A percentile compares a stretch with the other conserved stretches of the same genome.
phyloP scores from a whole-genome alignment of 768 basidiomycete species.

The Amanita rimosa region DNA sequence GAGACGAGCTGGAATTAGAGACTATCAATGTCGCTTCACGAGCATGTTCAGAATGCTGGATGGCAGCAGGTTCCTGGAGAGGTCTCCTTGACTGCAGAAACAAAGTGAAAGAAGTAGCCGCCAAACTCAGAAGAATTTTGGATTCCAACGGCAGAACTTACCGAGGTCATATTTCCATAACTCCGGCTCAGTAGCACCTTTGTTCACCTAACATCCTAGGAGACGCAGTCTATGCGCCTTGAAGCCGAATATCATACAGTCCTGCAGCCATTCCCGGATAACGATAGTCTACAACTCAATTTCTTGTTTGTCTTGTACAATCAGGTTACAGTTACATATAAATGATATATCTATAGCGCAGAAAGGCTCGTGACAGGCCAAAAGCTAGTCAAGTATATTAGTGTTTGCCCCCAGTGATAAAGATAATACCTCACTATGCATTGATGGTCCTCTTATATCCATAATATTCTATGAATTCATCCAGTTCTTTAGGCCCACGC shows the following conservation, averaged over 20 bases:
- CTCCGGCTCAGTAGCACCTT: background rate
- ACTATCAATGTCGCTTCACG: slow-evolving; percentile 62
- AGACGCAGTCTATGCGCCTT: slow-evolving; percentile 27
- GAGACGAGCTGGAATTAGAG: slow-evolving; percentile 62
- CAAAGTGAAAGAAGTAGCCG: slow-evolving; percentile 49
- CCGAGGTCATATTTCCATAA: slow-evolving; percentile 18
- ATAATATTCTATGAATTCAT: slow-evolving; percentile 60
- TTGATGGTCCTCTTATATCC: slow-evolving; percentile 62
- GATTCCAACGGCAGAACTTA: slow-evolving; percentile 47
- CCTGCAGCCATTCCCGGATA: too few species aligned
- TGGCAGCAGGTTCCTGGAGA: slow-evolving; percentile 54
- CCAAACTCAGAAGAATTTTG: slow-evolving; percentile 44
- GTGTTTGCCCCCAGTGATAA: background rate
- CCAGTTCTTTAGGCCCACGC: slow-evolving; percentile 83
- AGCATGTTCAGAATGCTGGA: slow-evolving; percentile 77
- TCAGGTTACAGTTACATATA: background rate
- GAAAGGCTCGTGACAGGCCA: slow-evolving; percentile 70
- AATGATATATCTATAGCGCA: background rate
- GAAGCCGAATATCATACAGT: slow-evolving; percentile 4
- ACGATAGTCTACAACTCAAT: background rate
- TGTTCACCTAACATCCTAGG: slow-evolving; percentile 15
- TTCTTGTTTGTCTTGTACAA: background rate
- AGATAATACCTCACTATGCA: slow-evolving; percentile 55
- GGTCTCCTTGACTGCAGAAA: slow-evolving; percentile 54
- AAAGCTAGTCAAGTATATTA: slow-evolving; percentile 26